Evolutionary conservation across 2,329 filamentous ascomycete species (phyloP).

Genomic region (Exutisphaerella laricina): DNA sequence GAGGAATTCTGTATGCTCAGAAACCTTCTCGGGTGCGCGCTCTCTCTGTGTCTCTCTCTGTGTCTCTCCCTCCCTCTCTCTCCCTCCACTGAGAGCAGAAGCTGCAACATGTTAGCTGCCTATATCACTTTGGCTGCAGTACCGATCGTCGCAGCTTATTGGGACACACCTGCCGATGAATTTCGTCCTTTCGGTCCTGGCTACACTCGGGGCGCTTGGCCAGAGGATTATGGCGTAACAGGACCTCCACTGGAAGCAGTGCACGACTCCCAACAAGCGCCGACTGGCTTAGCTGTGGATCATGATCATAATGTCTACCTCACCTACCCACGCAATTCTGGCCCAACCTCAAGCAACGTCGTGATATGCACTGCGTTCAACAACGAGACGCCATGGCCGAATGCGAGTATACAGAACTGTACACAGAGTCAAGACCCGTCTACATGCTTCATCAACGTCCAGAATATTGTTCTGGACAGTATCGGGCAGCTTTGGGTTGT

Average conservation of each 20-base stretch:
- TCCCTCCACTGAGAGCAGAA: no score
- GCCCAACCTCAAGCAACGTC: constrained; percentile 36
- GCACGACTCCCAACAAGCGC: constrained; percentile 35
- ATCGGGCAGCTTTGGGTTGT: constrained; percentile 39
- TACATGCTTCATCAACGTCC: constrained; percentile 44
- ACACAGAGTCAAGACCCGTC: constrained; percentile 35
- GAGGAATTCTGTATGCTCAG: no score
- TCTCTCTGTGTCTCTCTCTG: no score
- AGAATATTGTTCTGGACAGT: constrained; percentile 41
- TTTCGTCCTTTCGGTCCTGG: constrained; percentile 21
- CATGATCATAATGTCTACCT: constrained; percentile 36
- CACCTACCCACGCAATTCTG: constrained; percentile 39
- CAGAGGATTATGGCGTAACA: constrained; percentile 36
- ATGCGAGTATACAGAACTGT: constrained; percentile 39
- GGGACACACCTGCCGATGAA: neutral
- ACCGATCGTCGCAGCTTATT: neutral
- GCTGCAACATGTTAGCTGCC: neutral
- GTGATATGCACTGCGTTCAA: constrained; percentile 37
- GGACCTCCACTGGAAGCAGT: constrained; percentile 34
- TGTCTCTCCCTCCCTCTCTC: no score
- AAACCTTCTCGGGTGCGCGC: no score
- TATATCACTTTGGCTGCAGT: neutral
- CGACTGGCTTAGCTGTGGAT: constrained; percentile 40
- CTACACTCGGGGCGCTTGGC: constrained; percentile 24
- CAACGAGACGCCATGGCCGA: constrained; percentile 38